Base-by-base conservation (phyloP, 2,329 filamentous ascomycete genomes). In the Colletotrichum cuscutae region DNA sequence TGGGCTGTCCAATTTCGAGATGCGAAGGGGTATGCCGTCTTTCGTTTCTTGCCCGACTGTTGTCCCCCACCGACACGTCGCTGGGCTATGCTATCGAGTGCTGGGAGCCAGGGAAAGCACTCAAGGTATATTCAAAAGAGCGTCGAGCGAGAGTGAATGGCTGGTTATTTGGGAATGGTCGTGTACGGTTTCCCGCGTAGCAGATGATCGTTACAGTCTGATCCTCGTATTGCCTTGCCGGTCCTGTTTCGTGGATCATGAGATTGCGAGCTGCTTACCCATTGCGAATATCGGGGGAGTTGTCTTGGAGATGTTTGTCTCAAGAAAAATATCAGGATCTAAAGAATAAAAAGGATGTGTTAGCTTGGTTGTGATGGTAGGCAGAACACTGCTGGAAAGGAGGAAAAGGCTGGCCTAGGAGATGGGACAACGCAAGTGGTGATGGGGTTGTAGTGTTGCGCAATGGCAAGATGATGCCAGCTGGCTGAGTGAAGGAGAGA, bases 241-340 rank as follows among this genome's bases (percentile, higher is more conserved):
- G 64, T 63, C 76, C 73, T 58, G 68, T 68, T 72, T 70, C 74
- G 67, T 65, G n/a, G 53, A 9, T 72, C 57, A 68, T 52, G 62
- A 49, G 72, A 78, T 57, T 73, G 68, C 76, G 78, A 77, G 77
- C 79, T 80, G 81, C 84, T 86, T 86, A 86, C 84, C 84, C 84
- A 86, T 86, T 82, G 78, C 79, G 81, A 82, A 79, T 78, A 79
- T 76, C 78, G 77, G 70, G 74, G 72, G 74, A 76, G 76, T 78
- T 75, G 71, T 75, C 71, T 76, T 74, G 68, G 77, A 81, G 64
- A 69, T 71, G 63, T 65, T 69, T 63, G 37, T 75, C 60, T 58
- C 65, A 52, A 77, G 71, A 74, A 80, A 79, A 75, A 49, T 49
- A 49, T 49, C 42, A 22, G 42, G 64, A 65, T 79, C 78, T 81